Evolutionary conservation across 2,329 filamentous ascomycete species (phyloP), one percentile per base, ranked within the genome.

Genomic region (Aureobasidium subglaciale): DNA sequence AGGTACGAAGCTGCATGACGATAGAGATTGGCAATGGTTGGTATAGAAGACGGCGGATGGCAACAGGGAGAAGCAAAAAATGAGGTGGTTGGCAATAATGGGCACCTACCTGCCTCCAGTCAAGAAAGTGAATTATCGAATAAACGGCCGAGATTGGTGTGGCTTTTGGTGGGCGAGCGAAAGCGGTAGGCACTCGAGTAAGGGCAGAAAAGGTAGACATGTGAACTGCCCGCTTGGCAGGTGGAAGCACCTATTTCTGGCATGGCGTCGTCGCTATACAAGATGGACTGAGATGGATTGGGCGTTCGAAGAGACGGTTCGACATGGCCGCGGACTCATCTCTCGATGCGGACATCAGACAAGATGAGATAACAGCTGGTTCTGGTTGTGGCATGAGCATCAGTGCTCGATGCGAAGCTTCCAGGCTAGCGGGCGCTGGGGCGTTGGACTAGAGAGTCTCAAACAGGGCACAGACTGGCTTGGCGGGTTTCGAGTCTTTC

Each of bases 401-500:
- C 45, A 48, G 22, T 27, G 46, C 34, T 50, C 43, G 9, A 41
- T 34, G 32, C 20, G 7, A 41, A 32, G 37, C 24, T 53, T 53
- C 29, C 29, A 35, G 49, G 49, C 49, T 53, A 53, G 27, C 25
- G 34, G 30, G 49, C 34, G 45, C 25, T 29, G 46, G 35, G 20
- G 22, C 35, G 24, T 53, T 41, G 48, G 48, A 22, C 48, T 54
- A 43, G 37, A 43, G 38, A 50, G 37, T 42, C 37, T 54, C 37
- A 54, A 54, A 54, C 50, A 54, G 38, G 27, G 50, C 50, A 54
- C 50, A 38, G 50, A 8, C 24, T 20, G 25, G 10, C 50, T 54
- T 54, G 50, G 50, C 50, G 50, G 38, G 50, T 54, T 54, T 54
- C 50, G 50, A 54, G 50, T 54, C 50, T 54, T 43, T 54, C 20